A percentile compares a stretch with the other conserved stretches of the same genome.
phyloP scores from a whole-genome alignment of 345 rosid genomes.

The Salix suchowensis region DNA sequence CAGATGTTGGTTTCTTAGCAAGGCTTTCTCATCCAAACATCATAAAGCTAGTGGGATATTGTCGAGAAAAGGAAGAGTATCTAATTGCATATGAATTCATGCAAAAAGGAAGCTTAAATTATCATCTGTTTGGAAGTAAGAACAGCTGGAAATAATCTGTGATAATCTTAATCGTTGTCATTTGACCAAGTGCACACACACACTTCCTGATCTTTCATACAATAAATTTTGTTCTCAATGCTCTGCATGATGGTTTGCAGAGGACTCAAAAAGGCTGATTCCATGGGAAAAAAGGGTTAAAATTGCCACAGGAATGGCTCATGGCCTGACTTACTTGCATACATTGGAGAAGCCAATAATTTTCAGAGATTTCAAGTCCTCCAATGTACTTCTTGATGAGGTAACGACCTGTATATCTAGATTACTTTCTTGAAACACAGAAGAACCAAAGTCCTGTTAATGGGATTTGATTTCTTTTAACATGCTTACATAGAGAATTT shows the following conservation, averaged over 20 bases:
- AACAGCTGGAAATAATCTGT: neutral
- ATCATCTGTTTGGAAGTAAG: conserved; percentile 5
- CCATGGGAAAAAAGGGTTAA: conserved; percentile 2
- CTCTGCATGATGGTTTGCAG: neutral
- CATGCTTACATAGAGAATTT: too few relatives aligned
- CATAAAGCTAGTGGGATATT: conserved; percentile 10
- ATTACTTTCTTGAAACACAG: too few relatives aligned
- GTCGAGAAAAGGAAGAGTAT: neutral
- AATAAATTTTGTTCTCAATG: too few relatives aligned
- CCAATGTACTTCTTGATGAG: conserved; percentile 11
- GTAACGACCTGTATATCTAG: neutral
- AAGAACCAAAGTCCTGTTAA: too few relatives aligned
- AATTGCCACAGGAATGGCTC: conserved; percentile 6
- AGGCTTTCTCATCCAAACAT: conserved; percentile 10
- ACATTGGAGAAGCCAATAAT: neutral
- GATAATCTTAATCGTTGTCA: too few relatives aligned
- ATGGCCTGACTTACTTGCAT: conserved; percentile 1
- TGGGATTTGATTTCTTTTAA: too few relatives aligned
- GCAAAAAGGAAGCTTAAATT: neutral
- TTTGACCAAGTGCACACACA: too few relatives aligned
- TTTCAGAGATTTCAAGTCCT: conserved; percentile 14
- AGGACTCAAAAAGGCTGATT: neutral
- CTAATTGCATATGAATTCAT: conserved; percentile 6
- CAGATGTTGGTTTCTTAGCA: conserved; percentile 5
- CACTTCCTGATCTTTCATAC: too few relatives aligned